These are phyloP conservation scores for Pestalotiopsis sp. DNA, from an alignment of 2,329 filamentous ascomycete species.

Conservation along the genomic window DNA sequence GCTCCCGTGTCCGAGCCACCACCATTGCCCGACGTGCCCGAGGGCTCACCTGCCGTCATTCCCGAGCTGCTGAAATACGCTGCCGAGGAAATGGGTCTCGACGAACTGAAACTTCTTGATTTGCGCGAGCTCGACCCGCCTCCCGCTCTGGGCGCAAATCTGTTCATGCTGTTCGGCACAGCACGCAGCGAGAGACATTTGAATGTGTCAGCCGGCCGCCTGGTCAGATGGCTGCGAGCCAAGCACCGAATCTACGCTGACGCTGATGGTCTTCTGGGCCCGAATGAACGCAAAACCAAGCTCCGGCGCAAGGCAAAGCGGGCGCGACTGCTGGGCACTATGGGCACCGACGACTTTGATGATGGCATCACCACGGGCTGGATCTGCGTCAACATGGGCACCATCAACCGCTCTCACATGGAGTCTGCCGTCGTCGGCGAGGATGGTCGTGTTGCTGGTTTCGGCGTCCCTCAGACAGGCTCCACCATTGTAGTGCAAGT, in stretches of 20 bases:
- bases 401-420: conserved; percentile 58
- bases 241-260: conserved; percentile 73
- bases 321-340: conserved; percentile 77
- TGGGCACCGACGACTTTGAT: conserved; percentile 65
- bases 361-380: conserved; percentile 92
- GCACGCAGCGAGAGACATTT: conserved; percentile 92
- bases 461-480: conserved; percentile 59
- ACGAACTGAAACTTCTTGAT: conserved; percentile 80
- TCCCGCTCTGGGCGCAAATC: conserved; percentile 81
- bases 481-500: conserved; percentile 61
- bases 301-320: conserved; percentile 78
- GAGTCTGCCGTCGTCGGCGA: conserved; percentile 49
- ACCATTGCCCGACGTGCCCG: conserved; percentile 59
- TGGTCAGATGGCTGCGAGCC: conserved; percentile 82
- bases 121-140: conserved; percentile 83
- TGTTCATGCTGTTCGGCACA: conserved; percentile 92
- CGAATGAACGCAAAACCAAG: conserved; percentile 90
- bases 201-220: conserved; percentile 86
- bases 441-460: conserved; percentile 71
- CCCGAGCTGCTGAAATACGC: conserved; percentile 74
- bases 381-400: conserved; percentile 91
- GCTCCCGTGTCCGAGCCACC: conserved; percentile 48
- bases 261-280: conserved; percentile 85
- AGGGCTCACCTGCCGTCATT: conserved; percentile 72
- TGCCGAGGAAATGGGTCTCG: conserved; percentile 83